Base-by-base conservation (phyloP, 1,284 basidiomycete genomes). In the Omphalotus olearius region DNA sequence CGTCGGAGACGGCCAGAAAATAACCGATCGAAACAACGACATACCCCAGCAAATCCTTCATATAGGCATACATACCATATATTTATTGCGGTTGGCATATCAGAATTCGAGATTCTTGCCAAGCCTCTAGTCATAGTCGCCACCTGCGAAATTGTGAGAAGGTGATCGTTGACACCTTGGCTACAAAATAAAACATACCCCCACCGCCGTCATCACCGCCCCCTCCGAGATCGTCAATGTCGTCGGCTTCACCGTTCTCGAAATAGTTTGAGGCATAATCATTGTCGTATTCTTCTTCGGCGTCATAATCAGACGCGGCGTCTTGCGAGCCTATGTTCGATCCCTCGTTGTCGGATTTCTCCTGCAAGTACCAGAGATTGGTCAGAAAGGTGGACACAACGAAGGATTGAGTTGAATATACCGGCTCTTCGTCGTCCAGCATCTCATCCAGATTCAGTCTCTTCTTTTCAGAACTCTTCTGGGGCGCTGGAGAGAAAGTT, bases 241-340 rank as follows among this genome's bases (percentile, higher is more conserved):
- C 86, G 50, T 91, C 88, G 3, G 74, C 82, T 66, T 91, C 88
- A 20, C 88, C 88, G 54, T 89, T 90, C 64, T 91, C 88, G 64
- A 91, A 91, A 73, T 91, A 91, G 62, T 91, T 88, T 55, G 86
- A 85, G 1, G 84, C 88, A 56, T 91, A 91, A 57, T 91, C 88
- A 56, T 91, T 90, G 66, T 91, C 88, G 58, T 88, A 88, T 64
- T 90, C 87, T 62, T 90, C 88, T 37, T 91, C 88, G 33, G 88
- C 86, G 56, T 91, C 88, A 62, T 91, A 91, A 63, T 90, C 88
- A 38, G 80, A 80, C 35, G 79, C 80, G 11, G 64, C 77, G 39
- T 64, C 76, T 59, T 84, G 79, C 3, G 84, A 86, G 17, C 78
- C 83, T 20, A 64, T 73, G 10, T 86, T 81, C 41, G 85, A 88